These are phyloP conservation scores for Lyophyllum decastes DNA, from an alignment of 768 basidiomycete species.

Conservation along the genomic window DNA sequence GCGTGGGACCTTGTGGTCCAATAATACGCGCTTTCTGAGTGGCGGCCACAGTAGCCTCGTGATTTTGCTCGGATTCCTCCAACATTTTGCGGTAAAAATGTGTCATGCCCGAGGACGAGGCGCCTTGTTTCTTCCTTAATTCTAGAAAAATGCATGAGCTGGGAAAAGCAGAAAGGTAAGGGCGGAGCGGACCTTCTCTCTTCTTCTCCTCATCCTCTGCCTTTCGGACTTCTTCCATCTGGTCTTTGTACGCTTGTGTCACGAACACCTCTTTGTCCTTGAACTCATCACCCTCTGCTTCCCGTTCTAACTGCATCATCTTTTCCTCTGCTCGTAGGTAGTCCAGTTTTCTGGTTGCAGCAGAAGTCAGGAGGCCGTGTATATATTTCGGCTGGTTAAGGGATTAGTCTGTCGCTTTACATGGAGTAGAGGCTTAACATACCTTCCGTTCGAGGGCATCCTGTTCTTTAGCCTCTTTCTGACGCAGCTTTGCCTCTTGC, in stretches of 20 bases:
- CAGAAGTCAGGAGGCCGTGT: slow-evolving; percentile 70
- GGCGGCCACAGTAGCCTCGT: slow-evolving; percentile 87
- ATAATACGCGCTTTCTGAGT: slow-evolving; percentile 52
- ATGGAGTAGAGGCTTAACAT: slow-evolving; percentile 21
- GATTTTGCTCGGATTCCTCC: slow-evolving; percentile 77
- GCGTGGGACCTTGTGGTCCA: slow-evolving; percentile 63
- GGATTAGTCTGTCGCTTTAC: slow-evolving; percentile 11
- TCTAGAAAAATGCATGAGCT: slow-evolving; percentile 36
- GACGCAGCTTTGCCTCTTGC: slow-evolving; percentile 79
- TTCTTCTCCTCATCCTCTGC: slow-evolving; percentile 93
- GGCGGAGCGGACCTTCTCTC: slow-evolving; percentile 70
- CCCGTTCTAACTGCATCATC: slow-evolving; percentile 92
- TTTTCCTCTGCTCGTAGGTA: slow-evolving; percentile 95
- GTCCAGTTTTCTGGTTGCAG: slow-evolving; percentile 87
- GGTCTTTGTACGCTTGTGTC: slow-evolving; percentile 95
- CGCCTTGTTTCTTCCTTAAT: slow-evolving; percentile 60
- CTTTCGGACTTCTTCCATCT: slow-evolving; percentile 87
- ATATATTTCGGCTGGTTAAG: slow-evolving; percentile 88
- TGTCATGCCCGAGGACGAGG: slow-evolving; percentile 71
- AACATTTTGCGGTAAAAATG: slow-evolving; percentile 81
- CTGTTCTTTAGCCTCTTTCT: slow-evolving; percentile 75
- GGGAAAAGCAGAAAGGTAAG: neutral
- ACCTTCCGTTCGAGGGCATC: slow-evolving; percentile 83
- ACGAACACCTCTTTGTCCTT: slow-evolving; percentile 96
- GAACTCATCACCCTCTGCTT: slow-evolving; percentile 91